Base-by-base conservation (phyloP, 1,284 basidiomycete genomes). In the Pseudozyma sp. region DNA sequence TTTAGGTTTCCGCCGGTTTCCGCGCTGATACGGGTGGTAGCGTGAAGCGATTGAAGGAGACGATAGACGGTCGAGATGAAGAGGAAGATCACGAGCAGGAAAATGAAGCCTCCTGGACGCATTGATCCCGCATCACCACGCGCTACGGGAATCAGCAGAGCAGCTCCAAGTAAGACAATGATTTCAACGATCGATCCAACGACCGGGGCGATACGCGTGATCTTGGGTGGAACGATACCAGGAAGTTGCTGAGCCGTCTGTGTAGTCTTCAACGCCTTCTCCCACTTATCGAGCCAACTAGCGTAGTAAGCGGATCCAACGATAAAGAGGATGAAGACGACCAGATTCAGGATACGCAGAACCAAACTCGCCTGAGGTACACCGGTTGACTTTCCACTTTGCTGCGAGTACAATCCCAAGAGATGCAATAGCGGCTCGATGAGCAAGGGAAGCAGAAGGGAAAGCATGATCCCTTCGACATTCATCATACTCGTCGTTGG, bases 281-380 rank as follows among this genome's bases (percentile, higher is more conserved):
- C 57, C 77, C 77, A 77, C 42, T 60, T 52, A 14, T 61, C 56
- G 31, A 78, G 19, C 65, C 69, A 78, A 36, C 39, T 58, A 1
- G 66, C 77, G 11, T 59, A 68, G 51, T 78, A 77, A 0, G 74
- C 70, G 3, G 65, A 62, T 2, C 59, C 61, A 16, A 78, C 67
- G 16, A 70, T 31, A 61, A 72, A 77, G n/a, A 78, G 75, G 3
- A 78, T 6, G 25, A 78, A 74, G 39, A 71, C 77, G 56, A 78
- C 50, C 34, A 78, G 50, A 66, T 78, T 78, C 31, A 78, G 51
- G n/a, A 77, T 53, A 6, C 77, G 49, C 39, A 78, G 43, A 13
- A 77, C 59, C 14, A 67, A 10, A 11, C 52, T 52, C 18, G 74
- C 77, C 40, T 50, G 49, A 6, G 77, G 77, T 13, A 78, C 75